Conservation (phyloP, 257 asterid genomes). For the Striga asiatica region DNA sequence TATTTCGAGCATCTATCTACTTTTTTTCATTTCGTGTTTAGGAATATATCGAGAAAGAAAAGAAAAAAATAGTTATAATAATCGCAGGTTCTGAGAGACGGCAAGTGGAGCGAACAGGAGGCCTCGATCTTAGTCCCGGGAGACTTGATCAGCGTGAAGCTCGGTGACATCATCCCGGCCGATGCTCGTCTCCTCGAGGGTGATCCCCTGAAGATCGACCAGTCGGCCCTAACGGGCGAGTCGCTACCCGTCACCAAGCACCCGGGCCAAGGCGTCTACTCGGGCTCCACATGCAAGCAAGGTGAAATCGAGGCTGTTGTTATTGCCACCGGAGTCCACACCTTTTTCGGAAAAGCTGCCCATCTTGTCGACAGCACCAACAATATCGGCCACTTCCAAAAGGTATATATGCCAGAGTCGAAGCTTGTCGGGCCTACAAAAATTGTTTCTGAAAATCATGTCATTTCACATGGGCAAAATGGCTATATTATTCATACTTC, state of each 20-base stretch:
- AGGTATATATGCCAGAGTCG: no score
- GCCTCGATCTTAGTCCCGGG: slow-evolving; percentile 86
- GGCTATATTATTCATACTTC: no score
- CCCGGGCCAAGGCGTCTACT: slow-evolving; percentile 70
- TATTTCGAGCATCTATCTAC: no score
- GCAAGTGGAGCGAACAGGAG: slow-evolving; percentile 72
- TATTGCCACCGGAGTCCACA: slow-evolving; percentile 90
- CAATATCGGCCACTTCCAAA: slow-evolving; percentile 87
- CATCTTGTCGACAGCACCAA: slow-evolving; percentile 93
- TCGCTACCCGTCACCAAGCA: slow-evolving; percentile 71
- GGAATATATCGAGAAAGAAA: no score
- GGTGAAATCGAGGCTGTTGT: slow-evolving; percentile 88
- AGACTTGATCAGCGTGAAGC: slow-evolving; percentile 75
- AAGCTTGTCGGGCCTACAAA: no score
- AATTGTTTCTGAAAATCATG: no score
- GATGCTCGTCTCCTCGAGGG: slow-evolving; percentile 93
- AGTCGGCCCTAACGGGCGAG: slow-evolving; percentile 83
- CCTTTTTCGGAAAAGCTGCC: slow-evolving; percentile 96
- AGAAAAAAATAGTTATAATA: no score
- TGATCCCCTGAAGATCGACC: slow-evolving; percentile 83
- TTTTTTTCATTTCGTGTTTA: no score
- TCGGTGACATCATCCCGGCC: slow-evolving; percentile 86
- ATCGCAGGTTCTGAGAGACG: slow-evolving; percentile 67
- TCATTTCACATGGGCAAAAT: no score
- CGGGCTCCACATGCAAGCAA: slow-evolving; percentile 93